Evolutionary conservation across 1,139 yeast species (phyloP), one percentile per base, ranked within the genome.

Genomic region (Hemisphaericaspora xylanilytica): DNA sequence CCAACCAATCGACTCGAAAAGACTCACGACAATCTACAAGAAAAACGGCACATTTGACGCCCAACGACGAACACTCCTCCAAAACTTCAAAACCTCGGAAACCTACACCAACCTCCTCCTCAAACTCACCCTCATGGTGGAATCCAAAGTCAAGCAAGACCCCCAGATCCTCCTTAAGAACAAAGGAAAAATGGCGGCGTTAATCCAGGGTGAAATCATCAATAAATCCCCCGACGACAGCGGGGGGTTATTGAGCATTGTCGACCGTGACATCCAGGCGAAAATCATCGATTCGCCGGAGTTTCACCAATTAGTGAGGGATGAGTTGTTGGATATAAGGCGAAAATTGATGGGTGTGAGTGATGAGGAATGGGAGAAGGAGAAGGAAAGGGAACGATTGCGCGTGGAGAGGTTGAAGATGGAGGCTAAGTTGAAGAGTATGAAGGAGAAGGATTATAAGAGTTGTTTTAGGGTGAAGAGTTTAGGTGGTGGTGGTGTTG

Each of bases 111-210:
- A 70, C 39, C 55, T 78, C 14, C 54, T 70, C 22, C 55, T 65
- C 21, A 66, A 75, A 43, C 55, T 77, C 30, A 64, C 65, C 39
- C 50, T 70, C 17, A 58, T 76, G 57, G 69, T 78, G 1, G 78
- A 73, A 40, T 56, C 60, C 33, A 75, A 75, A 44, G 67, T 76
- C 22, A 64, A 67, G 37, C 62, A 67, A 28, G 80, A 78, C 46
- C 81, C 81, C 0, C 55, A 64, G 14, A 67, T 78, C 13, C 54
- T 78, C 14, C 56, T 65, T 41, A 73, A 74, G 47, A 78, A 76
- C 52, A 69, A 65, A 37, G 81, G 80, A 2, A 75, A 71, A 39
- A 63, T 73, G 55, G 75, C 75, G 0, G 81, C 81, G 0, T 57
- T 77, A 41, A 70, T 78, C 3, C 81, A 75, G 44, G 79, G 77